These are phyloP conservation scores for Neopestalotiopsis clavispora DNA, from an alignment of 2,329 filamentous ascomycete species.

Conservation along the genomic window DNA sequence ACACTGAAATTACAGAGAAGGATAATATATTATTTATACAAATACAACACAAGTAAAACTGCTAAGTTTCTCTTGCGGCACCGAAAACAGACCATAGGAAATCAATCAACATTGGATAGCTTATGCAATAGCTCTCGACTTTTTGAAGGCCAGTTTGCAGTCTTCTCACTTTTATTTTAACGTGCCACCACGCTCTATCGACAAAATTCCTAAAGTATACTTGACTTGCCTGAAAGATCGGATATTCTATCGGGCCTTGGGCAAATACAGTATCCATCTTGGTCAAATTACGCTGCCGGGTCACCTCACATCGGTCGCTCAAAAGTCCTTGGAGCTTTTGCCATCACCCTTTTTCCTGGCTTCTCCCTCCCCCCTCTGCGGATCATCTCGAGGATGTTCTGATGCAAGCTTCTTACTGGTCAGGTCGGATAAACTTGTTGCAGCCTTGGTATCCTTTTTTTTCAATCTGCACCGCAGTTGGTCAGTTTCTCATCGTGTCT, in stretches of 20 bases:
- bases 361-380: slow-evolving; percentile 30
- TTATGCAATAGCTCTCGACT: too few species aligned
- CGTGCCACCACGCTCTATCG: too few species aligned
- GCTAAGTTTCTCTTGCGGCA: neutral
- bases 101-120: too few species aligned
- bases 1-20: neutral
- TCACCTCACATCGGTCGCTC: too few species aligned
- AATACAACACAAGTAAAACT: neutral
- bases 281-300: too few species aligned
- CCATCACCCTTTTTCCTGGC: slow-evolving; percentile 25
- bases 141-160: too few species aligned
- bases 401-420: slow-evolving; percentile 28
- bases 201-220: too few species aligned
- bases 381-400: slow-evolving; percentile 32
- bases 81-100: too few species aligned
- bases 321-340: too few species aligned
- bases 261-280: neutral
- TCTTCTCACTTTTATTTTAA: too few species aligned
- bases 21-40: neutral
- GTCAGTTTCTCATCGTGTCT: neutral
- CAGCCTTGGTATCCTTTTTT: slow-evolving; percentile 26
- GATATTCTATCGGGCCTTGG: too few species aligned
- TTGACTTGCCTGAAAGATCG: too few species aligned
- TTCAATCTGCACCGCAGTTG: slow-evolving; percentile 19
- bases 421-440: slow-evolving; percentile 24